A percentile compares a stretch with the other conserved stretches of the same genome.
phyloP scores from a whole-genome alignment of 2,329 filamentous ascomycete species.

The Fusarium agapanthi region DNA sequence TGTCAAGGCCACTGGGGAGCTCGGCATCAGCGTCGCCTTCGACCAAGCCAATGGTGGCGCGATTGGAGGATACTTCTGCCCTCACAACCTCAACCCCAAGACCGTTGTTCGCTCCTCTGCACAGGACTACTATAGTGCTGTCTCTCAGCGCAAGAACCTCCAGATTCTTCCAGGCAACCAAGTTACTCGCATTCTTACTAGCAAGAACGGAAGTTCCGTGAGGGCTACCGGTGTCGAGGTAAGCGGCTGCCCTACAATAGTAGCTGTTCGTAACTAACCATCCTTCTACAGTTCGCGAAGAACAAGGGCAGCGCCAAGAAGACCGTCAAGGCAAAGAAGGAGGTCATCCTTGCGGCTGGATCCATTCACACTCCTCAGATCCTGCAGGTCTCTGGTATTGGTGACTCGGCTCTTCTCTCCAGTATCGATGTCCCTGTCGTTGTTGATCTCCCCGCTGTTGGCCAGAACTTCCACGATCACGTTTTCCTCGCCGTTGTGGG shows the following conservation, averaged over 20 bases:
- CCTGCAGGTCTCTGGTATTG: slow-evolving; percentile 61
- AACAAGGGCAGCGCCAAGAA: background rate
- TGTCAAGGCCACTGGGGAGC: slow-evolving; percentile 17
- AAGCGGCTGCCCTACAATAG: accelerated
- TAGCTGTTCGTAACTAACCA: accelerated
- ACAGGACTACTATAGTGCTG: slow-evolving; percentile 25
- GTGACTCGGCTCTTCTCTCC: slow-evolving; percentile 48
- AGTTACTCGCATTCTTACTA: slow-evolving; percentile 31
- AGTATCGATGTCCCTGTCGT: slow-evolving; percentile 51
- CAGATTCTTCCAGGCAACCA: slow-evolving; percentile 20
- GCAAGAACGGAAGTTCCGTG: slow-evolving; percentile 4
- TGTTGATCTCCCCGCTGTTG: slow-evolving; percentile 58
- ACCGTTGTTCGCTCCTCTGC: slow-evolving; percentile 28
- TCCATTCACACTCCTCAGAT: slow-evolving; percentile 54
- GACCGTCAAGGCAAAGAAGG: slow-evolving; percentile 40
- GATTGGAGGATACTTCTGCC: slow-evolving; percentile 31
- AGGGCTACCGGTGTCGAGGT: slow-evolving; percentile 33
- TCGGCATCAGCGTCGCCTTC: slow-evolving; percentile 8
- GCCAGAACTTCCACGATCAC: slow-evolving; percentile 57
- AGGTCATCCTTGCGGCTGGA: slow-evolving; percentile 55
- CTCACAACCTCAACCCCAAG: slow-evolving; percentile 29
- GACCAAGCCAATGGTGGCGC: slow-evolving; percentile 34
- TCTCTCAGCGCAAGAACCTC: slow-evolving; percentile 22
- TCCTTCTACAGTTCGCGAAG: slow-evolving; percentile 4
- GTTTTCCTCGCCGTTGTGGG: slow-evolving; percentile 4